Evolutionary conservation across 2,329 filamentous ascomycete species (phyloP).

Genomic region (Fusarium sp.): DNA sequence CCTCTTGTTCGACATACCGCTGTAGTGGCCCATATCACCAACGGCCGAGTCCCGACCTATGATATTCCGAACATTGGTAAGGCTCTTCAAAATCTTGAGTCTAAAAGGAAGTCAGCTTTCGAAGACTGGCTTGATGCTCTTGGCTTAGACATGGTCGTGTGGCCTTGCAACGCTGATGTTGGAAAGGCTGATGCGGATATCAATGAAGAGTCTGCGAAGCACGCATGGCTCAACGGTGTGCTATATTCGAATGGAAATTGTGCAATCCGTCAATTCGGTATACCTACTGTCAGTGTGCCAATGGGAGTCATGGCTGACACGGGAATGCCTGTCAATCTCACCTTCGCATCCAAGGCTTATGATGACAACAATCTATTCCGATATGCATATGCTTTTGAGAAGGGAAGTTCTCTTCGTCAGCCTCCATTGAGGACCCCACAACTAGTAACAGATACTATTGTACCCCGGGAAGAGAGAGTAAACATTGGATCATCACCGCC

Average conservation of each 20-base stretch:
- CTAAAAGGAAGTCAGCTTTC: neutral
- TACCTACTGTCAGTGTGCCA: neutral
- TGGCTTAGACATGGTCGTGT: neutral
- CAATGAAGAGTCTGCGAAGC: neutral
- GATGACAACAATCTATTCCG: conserved; percentile 9
- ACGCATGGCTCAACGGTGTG: conserved; percentile 9
- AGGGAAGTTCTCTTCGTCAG: neutral
- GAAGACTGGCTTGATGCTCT: conserved; percentile 1
- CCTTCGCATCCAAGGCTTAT: neutral
- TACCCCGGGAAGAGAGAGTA: accelerated
- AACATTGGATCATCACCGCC: neutral
- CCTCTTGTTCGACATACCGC: conserved; percentile 9
- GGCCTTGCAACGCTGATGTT: conserved; percentile 11
- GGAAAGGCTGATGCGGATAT: neutral
- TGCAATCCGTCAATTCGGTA: neutral
- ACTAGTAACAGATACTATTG: neutral
- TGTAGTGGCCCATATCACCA: conserved; percentile 4
- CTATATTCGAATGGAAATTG: conserved; percentile 6
- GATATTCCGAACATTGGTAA: neutral
- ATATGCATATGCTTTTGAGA: neutral
- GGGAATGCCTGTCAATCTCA: conserved; percentile 9
- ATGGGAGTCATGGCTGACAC: conserved; percentile 7
- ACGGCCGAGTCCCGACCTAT: neutral
- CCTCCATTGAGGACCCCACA: neutral
- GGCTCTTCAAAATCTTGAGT: neutral